Base-by-base conservation (phyloP, 306 rosid genomes). In the Heteromeles arbutifolia region DNA sequence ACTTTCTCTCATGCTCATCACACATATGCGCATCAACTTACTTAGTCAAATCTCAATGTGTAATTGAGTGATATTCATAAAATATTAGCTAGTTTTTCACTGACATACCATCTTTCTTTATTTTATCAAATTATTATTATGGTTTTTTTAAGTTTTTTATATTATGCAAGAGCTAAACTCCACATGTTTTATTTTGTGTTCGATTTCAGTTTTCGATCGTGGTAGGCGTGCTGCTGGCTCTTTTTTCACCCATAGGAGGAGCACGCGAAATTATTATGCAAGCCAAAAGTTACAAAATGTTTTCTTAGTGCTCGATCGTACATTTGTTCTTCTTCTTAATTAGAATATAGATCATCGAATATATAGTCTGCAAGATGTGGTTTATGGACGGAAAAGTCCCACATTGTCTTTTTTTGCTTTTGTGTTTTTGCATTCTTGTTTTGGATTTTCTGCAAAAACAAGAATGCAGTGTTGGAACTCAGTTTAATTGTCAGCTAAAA, bases 191-290 rank as follows among this genome's bases (percentile, higher is more conserved):
- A 15, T 25, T 31, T 6, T 80, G 19, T 26, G 17, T 4, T 45
- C 18, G 19, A 24, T 79, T 59, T 25, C 89, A 91, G 90, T 0
- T 17, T 31, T 72, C 88, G 8, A 53, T 75, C 2, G 4, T 68
- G 28, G 0, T 78, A 28, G 92, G 93, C 1, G 0, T 61, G 54
- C 0, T 65, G 34, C 83, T 91, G 65, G 85, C 89, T 12, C 0
- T 39, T 5, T 15, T 86, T 34, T 85, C 97, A 45, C 93, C 94
- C 0, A 74, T 89, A 19, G 93, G 97, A 78, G 93, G 97, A 80
- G 22, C 80, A 21, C 73, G 89, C 6, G 85, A 87, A 37, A 89
- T 91, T 67, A 8, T 91, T 73, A 5, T 87, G 28, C 83, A 87
- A 0, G 84, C 80, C 10, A 83, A 80, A 59, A 59, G 69, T 31